Evolutionary conservation across 345 rosid genomes (phyloP), one percentile per base, ranked within the genome.

Genomic region (Dimocarpus longan): DNA sequence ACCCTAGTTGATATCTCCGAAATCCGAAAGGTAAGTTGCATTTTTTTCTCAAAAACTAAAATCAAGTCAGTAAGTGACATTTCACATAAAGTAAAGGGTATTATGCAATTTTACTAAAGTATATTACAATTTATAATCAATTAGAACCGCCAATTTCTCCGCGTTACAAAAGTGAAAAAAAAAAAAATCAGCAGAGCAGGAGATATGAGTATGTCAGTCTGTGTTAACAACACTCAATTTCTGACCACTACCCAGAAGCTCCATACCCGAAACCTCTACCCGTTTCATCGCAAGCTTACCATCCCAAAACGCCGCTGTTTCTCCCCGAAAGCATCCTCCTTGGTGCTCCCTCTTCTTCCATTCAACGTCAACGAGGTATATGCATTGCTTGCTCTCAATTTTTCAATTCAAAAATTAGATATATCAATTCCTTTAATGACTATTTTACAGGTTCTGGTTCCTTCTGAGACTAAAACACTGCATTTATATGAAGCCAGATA

Each of bases 401-500:
- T 13, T 46, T 46, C 52, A 5, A 46, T 32, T 32, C 37, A 50
- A 0, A 50, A 50, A 50, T n/a, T 8, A 59, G 8, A 57, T 7
- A 1, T 22, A 21, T 22, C 22, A 60, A 21, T 60, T 22, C 5
- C 16, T 60, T 21, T 3, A n/a, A 15, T 60, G 4, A 6, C 22
- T 60, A 21, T 19, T 18, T 18, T 52, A 67, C 85, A 93, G 98
- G 92, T 92, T 75, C 87, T 93, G 76, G 89, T 93, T 32, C 98
- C 96, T 52, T 85, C 93, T 4, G 98, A 93, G 92, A 89, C 83
- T 57, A 93, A 93, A 86, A 82, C 81, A 22, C 78, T 93, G 82
- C 94, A 93, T 87, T 74, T 93, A 26, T 92, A 89, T 70, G 96
- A 93, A 85, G 96, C 98, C 67, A 85, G 93, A 77, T 91, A 90